These are phyloP conservation scores for Trichoderma sp. DNA, from an alignment of 2,329 filamentous ascomycete genomes.

Conservation along the genomic window DNA sequence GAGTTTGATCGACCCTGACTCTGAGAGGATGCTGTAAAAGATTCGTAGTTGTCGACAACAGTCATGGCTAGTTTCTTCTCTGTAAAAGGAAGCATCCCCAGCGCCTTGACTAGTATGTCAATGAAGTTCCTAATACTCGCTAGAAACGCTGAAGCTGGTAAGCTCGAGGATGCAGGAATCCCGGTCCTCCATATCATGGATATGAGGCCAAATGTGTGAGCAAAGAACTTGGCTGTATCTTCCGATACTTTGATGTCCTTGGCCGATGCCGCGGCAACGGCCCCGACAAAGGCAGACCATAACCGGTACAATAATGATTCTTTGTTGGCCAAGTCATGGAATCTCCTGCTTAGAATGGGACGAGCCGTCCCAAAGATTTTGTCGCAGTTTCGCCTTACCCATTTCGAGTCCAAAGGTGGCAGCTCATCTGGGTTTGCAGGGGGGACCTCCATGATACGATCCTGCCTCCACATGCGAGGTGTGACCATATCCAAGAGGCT, in stretches of 20 bases:
- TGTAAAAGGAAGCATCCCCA: slow-evolving; percentile 64
- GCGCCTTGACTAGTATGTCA: slow-evolving; percentile 50
- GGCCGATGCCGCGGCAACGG: slow-evolving; percentile 67
- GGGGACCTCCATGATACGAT: slow-evolving; percentile 64
- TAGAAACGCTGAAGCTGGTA: slow-evolving; percentile 54
- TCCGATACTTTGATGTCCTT: slow-evolving; percentile 90
- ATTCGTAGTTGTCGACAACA: slow-evolving; percentile 60
- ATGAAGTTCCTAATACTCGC: slow-evolving; percentile 56
- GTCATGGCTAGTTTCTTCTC: slow-evolving; percentile 60
- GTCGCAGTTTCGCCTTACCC: slow-evolving; percentile 73
- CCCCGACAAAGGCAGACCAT: slow-evolving; percentile 64
- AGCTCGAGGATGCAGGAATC: slow-evolving; percentile 47
- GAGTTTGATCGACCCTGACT: slow-evolving; percentile 55
- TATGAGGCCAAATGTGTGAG: slow-evolving; percentile 69
- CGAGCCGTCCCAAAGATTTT: slow-evolving; percentile 65
- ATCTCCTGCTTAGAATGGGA: slow-evolving; percentile 62
- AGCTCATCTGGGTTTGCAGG: slow-evolving; percentile 71
- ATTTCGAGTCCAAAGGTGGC: slow-evolving; percentile 81
- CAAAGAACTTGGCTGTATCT: slow-evolving; percentile 80
- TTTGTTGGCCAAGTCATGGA: slow-evolving; percentile 63
- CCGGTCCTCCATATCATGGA: slow-evolving; percentile 64
- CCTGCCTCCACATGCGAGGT: slow-evolving; percentile 70
- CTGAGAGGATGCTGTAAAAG: slow-evolving; percentile 67
- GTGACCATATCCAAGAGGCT: slow-evolving; percentile 66
- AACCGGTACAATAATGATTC: slow-evolving; percentile 57